phyloP scores from a whole-genome alignment of 805 yeast species.

The Schwanniomyces sp. region DNA sequence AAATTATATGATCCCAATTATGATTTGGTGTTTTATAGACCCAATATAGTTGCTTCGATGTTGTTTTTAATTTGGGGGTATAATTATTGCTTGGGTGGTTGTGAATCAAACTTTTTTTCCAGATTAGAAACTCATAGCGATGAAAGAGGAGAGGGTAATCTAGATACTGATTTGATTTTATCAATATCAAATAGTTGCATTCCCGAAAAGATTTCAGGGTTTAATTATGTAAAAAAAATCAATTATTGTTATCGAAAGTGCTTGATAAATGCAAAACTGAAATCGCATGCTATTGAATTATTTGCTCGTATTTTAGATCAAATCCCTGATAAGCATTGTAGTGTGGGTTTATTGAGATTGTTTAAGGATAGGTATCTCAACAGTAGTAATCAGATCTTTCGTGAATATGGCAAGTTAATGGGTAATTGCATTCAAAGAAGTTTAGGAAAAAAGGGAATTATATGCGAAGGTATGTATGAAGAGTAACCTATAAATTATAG shows the following conservation, averaged over 20 bases:
- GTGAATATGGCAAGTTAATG: conserved; percentile 53
- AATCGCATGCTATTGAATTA: conserved; percentile 1
- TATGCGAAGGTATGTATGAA: conserved; percentile 12
- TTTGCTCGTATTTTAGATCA: conserved; percentile 39
- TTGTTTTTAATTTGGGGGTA: conserved; percentile 51
- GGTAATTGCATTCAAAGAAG: conserved; percentile 54
- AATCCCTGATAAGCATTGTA: conserved; percentile 43
- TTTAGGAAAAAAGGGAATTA: conserved; percentile 36
- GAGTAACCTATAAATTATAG: background rate
- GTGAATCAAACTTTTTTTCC: conserved; percentile 32
- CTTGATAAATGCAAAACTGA: background rate
- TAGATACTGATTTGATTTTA: background rate
- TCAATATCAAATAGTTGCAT: conserved; percentile 2
- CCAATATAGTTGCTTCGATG: conserved; percentile 40
- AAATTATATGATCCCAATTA: conserved; percentile 43
- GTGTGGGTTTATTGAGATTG: conserved; percentile 53
- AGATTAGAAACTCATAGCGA: background rate
- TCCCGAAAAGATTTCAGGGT: conserved; percentile 35
- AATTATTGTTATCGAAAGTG: conserved; percentile 26
- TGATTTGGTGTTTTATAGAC: conserved; percentile 42
- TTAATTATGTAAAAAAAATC: conserved; percentile 51
- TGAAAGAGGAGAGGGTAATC: background rate
- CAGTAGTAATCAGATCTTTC: conserved; percentile 54
- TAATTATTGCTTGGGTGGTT: conserved; percentile 46
- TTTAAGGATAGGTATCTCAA: conserved; percentile 31